Conservation (phyloP, 225 moss, liverwort and hornwort species). For the Asterella californica region DNA sequence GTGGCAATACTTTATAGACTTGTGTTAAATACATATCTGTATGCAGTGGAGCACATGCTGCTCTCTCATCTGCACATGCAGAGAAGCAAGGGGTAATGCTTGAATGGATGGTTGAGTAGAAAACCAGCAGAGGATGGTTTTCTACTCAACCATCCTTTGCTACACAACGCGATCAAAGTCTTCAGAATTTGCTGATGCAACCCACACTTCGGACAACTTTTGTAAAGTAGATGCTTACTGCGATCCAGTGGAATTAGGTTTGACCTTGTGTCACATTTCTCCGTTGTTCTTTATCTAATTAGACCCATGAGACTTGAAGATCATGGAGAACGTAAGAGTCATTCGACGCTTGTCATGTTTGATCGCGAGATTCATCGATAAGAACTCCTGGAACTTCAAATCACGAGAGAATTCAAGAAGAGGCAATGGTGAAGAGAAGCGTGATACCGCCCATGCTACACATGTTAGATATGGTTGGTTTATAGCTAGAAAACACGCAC, state of each 20-base stretch:
- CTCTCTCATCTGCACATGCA: no score
- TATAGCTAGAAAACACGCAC: background rate
- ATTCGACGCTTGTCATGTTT: background rate
- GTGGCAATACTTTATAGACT: no score
- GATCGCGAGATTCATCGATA: background rate
- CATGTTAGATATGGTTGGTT: background rate
- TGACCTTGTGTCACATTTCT: no score
- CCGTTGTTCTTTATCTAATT: background rate
- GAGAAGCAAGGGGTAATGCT: no score
- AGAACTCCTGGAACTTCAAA: background rate
- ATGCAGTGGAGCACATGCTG: no score
- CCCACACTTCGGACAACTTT: background rate
- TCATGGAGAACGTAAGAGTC: background rate
- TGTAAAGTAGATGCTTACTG: background rate
- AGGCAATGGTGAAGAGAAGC: background rate
- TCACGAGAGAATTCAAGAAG: background rate
- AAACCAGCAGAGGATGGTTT: no score
- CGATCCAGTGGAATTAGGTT: no score
- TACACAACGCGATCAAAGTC: background rate
- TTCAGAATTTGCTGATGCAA: background rate
- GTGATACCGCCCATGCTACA: background rate
- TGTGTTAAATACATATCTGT: no score
- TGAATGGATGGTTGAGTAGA: no score
- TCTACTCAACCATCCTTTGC: background rate
- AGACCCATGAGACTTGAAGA: background rate